Evolutionary conservation across 176 grass and related monocot genomes (phyloP).

Genomic region (Pontederia paniculata): DNA sequence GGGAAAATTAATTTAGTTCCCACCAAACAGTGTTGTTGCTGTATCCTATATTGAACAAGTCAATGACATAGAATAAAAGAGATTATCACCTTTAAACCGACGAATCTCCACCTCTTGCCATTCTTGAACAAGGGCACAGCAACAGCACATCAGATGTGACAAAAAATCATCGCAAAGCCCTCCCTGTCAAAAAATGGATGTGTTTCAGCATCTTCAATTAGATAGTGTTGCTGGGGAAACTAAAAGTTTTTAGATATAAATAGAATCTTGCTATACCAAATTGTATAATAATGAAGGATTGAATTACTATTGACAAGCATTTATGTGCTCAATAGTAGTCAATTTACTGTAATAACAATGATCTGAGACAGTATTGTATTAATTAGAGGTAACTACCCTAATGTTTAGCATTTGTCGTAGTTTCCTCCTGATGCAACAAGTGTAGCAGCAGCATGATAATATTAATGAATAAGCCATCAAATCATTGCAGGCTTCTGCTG

Average conservation of each 20-base stretch:
- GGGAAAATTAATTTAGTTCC: background rate
- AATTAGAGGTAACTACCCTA: slow-evolving; percentile 33
- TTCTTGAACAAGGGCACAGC: slow-evolving; percentile 93
- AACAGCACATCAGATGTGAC: too few species aligned
- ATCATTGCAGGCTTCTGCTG: slow-evolving; percentile 79
- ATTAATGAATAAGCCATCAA: slow-evolving; percentile 73
- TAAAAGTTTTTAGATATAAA: too few species aligned
- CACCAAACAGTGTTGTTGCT: too few species aligned
- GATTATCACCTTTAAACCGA: slow-evolving; percentile 35
- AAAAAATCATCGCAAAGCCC: slow-evolving; percentile 75
- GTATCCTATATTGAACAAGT: background rate
- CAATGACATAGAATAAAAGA: slow-evolving; percentile 1
- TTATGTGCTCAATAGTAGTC: too few species aligned
- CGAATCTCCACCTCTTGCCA: slow-evolving; percentile 94
- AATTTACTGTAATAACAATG: too few species aligned
- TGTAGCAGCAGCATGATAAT: slow-evolving; percentile 90
- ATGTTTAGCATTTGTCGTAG: slow-evolving; percentile 71
- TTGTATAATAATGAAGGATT: too few species aligned
- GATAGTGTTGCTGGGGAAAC: too few species aligned
- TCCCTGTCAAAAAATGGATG: slow-evolving; percentile 31
- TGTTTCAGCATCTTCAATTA: background rate
- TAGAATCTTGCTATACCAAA: background rate
- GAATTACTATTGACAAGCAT: too few species aligned
- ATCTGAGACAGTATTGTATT: too few species aligned
- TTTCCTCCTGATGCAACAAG: slow-evolving; percentile 77